Percentiles rank a stretch among this genome's conserved stretches.
Conservation (phyloP, 495 filamentous ascomycete species). For the Rostrohypoxylon terebratum region DNA sequence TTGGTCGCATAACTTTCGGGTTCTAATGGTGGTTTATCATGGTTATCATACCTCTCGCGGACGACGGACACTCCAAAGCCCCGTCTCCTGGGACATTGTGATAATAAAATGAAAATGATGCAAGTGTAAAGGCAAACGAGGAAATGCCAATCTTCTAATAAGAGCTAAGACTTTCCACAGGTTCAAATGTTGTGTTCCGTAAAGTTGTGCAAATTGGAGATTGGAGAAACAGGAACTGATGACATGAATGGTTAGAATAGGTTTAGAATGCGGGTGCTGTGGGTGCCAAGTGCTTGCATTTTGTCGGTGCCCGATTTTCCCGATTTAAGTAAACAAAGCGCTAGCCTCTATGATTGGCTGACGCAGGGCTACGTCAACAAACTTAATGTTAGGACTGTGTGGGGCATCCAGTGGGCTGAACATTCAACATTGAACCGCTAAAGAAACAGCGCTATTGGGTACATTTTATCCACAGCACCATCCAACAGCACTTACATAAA, state of each 20-base stretch:
- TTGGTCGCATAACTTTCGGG: conserved; percentile 23
- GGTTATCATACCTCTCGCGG: conserved; percentile 72
- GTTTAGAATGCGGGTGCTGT: too few relatives aligned
- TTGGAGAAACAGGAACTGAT: conserved; percentile 25
- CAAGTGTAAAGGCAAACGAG: neutral
- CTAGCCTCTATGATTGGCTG: conserved; percentile 29
- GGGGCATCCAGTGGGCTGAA: conserved; percentile 6
- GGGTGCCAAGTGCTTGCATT: conserved; percentile 2
- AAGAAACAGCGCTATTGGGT: conserved; percentile 12
- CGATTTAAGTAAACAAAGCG: conserved; percentile 43
- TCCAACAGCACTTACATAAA: neutral
- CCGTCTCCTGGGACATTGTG: conserved; percentile 81
- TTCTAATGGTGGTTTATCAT: too few relatives aligned
- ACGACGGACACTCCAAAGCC: conserved; percentile 77
- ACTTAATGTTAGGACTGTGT: conserved; percentile 20
- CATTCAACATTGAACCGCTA: too few relatives aligned
- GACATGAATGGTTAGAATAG: conserved; percentile 26
- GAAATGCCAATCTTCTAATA: conserved; percentile 22
- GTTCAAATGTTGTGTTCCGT: conserved; percentile 8
- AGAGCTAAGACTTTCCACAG: conserved; percentile 7
- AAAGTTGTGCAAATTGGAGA: conserved; percentile 6
- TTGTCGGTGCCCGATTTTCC: conserved; percentile 33
- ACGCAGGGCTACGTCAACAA: conserved; percentile 29
- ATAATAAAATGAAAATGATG: conserved; percentile 4
- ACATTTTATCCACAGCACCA: neutral